phyloP scores from a whole-genome alignment of 129 eudicot genomes.

The Saussurea involucrata region DNA sequence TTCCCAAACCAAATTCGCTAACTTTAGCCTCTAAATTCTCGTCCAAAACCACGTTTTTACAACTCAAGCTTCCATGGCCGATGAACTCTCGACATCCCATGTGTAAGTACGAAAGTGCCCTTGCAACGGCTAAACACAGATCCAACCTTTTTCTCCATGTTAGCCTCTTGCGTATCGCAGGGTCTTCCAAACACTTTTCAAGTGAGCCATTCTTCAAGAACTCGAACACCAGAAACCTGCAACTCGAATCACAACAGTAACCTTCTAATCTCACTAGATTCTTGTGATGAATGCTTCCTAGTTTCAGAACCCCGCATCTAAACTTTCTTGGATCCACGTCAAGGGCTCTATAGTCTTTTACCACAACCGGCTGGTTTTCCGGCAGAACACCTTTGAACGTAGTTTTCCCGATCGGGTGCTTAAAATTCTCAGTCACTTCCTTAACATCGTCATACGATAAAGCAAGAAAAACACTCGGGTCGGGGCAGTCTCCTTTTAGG shows the following conservation, averaged over 20 bases:
- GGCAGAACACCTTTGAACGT: conserved; percentile 49
- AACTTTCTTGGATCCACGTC: conserved; percentile 48
- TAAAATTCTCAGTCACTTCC: conserved; percentile 49
- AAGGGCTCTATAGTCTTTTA: conserved; percentile 30
- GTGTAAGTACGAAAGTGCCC: conserved; percentile 66
- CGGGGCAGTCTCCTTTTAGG: conserved; percentile 27
- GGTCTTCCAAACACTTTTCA: conserved; percentile 45
- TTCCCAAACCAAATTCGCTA: conserved; percentile 41
- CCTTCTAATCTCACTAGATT: conserved; percentile 57
- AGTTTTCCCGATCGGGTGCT: conserved; percentile 43
- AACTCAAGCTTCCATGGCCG: conserved; percentile 52
- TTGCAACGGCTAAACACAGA: conserved; percentile 48
- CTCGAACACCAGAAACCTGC: conserved; percentile 53
- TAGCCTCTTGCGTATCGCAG: conserved; percentile 40
- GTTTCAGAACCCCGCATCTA: conserved; percentile 34
- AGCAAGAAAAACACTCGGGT: conserved; percentile 33
- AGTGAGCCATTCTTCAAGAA: conserved; percentile 44
- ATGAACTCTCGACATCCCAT: conserved; percentile 66
- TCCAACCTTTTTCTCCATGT: conserved; percentile 64
- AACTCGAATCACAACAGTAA: conserved; percentile 51
- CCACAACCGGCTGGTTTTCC: conserved; percentile 46
- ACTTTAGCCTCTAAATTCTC: conserved; percentile 61
- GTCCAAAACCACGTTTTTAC: conserved; percentile 51
- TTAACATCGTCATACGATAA: conserved; percentile 43
- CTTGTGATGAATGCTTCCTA: conserved; percentile 65